These are phyloP conservation scores for Tylopilus plumbeoviolaceoides DNA, from an alignment of 768 basidiomycete genomes.

Conservation along the genomic window DNA sequence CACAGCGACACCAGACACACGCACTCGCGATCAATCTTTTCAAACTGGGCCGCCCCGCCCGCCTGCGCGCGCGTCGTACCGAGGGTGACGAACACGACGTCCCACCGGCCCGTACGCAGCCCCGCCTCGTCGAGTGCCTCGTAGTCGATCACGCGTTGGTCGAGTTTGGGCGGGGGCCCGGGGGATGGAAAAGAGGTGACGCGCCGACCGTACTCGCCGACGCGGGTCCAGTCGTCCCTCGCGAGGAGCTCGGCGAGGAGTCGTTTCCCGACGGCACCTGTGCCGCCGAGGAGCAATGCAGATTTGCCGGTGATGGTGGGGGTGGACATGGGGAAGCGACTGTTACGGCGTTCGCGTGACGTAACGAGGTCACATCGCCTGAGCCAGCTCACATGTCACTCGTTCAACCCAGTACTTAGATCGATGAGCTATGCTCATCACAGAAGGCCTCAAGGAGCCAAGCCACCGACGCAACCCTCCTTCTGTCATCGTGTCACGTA, in stretches of 20 bases:
- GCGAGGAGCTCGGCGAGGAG: conserved; percentile 60
- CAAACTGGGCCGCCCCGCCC: conserved; percentile 62
- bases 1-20: too few species aligned
- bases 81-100: conserved; percentile 72
- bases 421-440: too few species aligned
- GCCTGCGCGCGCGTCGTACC: conserved; percentile 63
- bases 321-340: background rate
- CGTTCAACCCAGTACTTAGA: too few species aligned
- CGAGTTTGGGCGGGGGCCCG: conserved; percentile 31
- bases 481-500: too few species aligned
- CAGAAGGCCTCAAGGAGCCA: too few species aligned
- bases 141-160: conserved; percentile 65
- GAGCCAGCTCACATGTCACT: too few species aligned
- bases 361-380: too few species aligned
- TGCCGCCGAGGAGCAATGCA: conserved; percentile 74
- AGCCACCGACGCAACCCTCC: too few species aligned
- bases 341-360: too few species aligned
- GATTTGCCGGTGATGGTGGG: conserved; percentile 22
- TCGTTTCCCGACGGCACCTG: conserved; percentile 63
- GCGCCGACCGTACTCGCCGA: conserved; percentile 69
- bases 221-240: conserved; percentile 49
- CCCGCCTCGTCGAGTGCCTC: conserved; percentile 55
- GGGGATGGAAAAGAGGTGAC: conserved; percentile 34
- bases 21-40: conserved; percentile 75
- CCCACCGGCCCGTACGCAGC: conserved; percentile 58